These are phyloP conservation scores for Casuarina equisetifolia DNA, from an alignment of 306 rosid species.

Conservation along the genomic window DNA sequence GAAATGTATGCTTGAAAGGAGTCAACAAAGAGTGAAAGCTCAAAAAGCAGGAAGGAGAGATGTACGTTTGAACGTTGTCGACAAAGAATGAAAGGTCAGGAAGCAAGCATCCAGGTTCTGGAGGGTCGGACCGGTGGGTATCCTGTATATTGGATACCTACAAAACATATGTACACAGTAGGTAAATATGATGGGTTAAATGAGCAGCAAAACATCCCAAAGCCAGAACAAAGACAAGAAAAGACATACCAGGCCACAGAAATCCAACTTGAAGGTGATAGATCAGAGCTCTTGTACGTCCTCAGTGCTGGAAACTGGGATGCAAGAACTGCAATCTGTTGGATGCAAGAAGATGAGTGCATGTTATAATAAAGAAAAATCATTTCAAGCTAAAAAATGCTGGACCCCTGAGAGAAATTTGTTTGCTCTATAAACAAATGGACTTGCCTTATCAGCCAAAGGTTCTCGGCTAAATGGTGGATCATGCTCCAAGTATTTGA, in stretches of 20 bases:
- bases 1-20: constrained; percentile 1
- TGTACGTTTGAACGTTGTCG: constrained; percentile 59
- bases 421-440: background rate
- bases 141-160: constrained; percentile 96
- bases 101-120: constrained; percentile 86
- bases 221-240: constrained; percentile 6
- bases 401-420: constrained; percentile 23
- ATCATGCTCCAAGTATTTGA: constrained; percentile 71
- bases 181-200: constrained; percentile 6
- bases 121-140: constrained; percentile 90
- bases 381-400: background rate
- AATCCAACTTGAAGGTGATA: constrained; percentile 90
- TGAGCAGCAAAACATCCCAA: constrained; percentile 11
- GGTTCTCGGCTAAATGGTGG: constrained; percentile 84
- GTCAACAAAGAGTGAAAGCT: background rate
- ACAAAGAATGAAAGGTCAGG: constrained; percentile 72
- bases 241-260: constrained; percentile 77
- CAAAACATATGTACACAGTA: constrained; percentile 10
- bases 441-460: constrained; percentile 79
- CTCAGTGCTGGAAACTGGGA: constrained; percentile 69
- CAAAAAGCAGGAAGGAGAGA: constrained; percentile 24
- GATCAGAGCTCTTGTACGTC: constrained; percentile 80
- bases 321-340: constrained; percentile 70
- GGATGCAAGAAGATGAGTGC: constrained; percentile 24
- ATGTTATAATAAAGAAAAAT: constrained; percentile 29